phyloP scores from a whole-genome alignment of 2,329 filamentous ascomycete species.

The Fusarium cyanostomum region DNA sequence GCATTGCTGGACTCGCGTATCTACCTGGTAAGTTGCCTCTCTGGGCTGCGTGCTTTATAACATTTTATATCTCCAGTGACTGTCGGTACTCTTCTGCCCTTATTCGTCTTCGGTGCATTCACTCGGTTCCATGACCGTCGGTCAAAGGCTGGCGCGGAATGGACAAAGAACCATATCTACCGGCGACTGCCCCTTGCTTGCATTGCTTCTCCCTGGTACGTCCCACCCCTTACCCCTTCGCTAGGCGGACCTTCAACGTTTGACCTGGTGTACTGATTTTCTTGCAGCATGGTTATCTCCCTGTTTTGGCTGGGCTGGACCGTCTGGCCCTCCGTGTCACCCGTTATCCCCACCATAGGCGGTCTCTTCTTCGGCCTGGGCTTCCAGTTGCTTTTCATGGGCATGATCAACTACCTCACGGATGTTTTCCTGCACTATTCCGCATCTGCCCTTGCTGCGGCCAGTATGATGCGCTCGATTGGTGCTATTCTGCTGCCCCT shows the following conservation, averaged over 20 bases:
- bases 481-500: slow-evolving; percentile 48
- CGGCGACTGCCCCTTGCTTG: slow-evolving; percentile 57
- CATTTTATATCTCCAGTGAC: slow-evolving; percentile 30
- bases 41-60: slow-evolving; percentile 39
- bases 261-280: slow-evolving; percentile 20
- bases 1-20: slow-evolving; percentile 58
- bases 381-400: slow-evolving; percentile 48
- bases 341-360: slow-evolving; percentile 51
- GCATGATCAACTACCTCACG: slow-evolving; percentile 49
- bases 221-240: slow-evolving; percentile 45
- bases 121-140: slow-evolving; percentile 44
- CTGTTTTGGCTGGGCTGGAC: slow-evolving; percentile 71
- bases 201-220: slow-evolving; percentile 69
- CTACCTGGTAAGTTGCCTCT: slow-evolving; percentile 52
- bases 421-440: slow-evolving; percentile 48
- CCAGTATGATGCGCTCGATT: slow-evolving; percentile 47
- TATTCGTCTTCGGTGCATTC: slow-evolving; percentile 39
- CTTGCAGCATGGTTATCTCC: slow-evolving; percentile 61
- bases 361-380: slow-evolving; percentile 56
- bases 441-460: slow-evolving; percentile 49
- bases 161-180: slow-evolving; percentile 46
- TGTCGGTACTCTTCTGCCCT: slow-evolving; percentile 36
- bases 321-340: slow-evolving; percentile 49
- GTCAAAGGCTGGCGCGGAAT: slow-evolving; percentile 40
- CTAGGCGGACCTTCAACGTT: not conserved